These are phyloP conservation scores for Saccharomycopsis schoenii DNA, from an alignment of 805 yeast species.

Conservation along the genomic window DNA sequence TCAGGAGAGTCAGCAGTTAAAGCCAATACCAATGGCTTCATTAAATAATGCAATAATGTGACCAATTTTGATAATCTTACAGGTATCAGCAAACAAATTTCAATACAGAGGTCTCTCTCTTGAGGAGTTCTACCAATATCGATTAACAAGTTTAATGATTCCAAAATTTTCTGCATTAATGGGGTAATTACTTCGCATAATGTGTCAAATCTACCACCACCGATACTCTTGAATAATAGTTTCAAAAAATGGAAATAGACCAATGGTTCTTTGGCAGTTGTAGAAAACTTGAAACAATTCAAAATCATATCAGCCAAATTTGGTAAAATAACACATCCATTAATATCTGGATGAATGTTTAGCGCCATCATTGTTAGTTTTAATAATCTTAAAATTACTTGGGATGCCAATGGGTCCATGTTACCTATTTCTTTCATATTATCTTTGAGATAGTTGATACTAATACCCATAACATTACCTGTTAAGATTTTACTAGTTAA, in stretches of 20 bases:
- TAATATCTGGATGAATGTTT: slow-evolving; percentile 65
- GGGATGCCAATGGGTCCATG: slow-evolving; percentile 65
- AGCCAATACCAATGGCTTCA: slow-evolving; percentile 88
- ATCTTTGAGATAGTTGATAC: slow-evolving; percentile 64
- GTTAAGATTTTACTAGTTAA: slow-evolving; percentile 91
- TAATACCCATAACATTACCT: slow-evolving; percentile 78
- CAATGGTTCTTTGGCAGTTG: slow-evolving; percentile 83
- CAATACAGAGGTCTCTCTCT: slow-evolving; percentile 91
- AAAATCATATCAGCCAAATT: slow-evolving; percentile 78
- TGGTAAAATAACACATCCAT: slow-evolving; percentile 81
- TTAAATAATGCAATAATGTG: slow-evolving; percentile 80
- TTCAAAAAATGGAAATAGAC: slow-evolving; percentile 83
- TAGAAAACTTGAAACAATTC: slow-evolving; percentile 66
- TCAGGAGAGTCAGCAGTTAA: slow-evolving; percentile 76
- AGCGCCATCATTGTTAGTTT: slow-evolving; percentile 94
- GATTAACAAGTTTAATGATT: slow-evolving; percentile 74
- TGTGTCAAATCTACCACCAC: slow-evolving; percentile 93
- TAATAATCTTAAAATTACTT: slow-evolving; percentile 75
- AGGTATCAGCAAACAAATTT: slow-evolving; percentile 90
- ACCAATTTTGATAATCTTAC: slow-evolving; percentile 88
- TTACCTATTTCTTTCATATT: slow-evolving; percentile 74
- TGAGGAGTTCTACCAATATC: slow-evolving; percentile 77
- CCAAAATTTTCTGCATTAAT: slow-evolving; percentile 73
- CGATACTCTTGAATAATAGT: slow-evolving; percentile 85
- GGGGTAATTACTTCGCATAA: slow-evolving; percentile 91